These are phyloP conservation scores for Rhizopogon vulgaris DNA, from an alignment of 768 basidiomycete genomes.

Conservation along the genomic window DNA sequence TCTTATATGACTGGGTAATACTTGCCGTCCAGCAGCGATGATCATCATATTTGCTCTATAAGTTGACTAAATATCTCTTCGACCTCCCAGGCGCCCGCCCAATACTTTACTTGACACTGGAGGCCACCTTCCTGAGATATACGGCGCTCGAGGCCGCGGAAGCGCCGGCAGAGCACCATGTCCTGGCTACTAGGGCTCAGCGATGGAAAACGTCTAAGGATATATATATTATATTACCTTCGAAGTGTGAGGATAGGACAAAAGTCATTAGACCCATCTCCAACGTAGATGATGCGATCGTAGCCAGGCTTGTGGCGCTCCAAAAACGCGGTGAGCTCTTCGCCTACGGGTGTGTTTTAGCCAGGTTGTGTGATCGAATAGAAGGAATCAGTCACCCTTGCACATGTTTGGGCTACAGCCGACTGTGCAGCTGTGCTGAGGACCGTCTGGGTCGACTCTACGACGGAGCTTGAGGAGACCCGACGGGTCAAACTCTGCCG, in stretches of 20 bases:
- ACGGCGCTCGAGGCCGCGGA: slow-evolving; percentile 72
- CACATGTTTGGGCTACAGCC: slow-evolving; percentile 98
- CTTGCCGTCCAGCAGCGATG: neutral
- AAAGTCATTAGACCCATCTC: slow-evolving; percentile 94
- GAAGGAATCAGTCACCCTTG: slow-evolving; percentile 53
- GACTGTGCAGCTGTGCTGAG: slow-evolving; percentile 77
- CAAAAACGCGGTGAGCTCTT: slow-evolving; percentile 84
- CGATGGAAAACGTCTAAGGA: neutral
- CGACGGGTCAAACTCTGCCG: slow-evolving; percentile 70
- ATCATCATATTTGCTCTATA: neutral
- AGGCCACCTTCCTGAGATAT: slow-evolving; percentile 79
- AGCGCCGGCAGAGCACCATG: slow-evolving; percentile 69
- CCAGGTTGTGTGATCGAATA: neutral
- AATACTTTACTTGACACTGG: slow-evolving; percentile 69
- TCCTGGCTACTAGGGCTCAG: slow-evolving; percentile 58
- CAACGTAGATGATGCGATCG: slow-evolving; percentile 83
- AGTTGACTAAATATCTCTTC: slow-evolving; percentile 65
- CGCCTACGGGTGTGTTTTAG: slow-evolving; percentile 44
- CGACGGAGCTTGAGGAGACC: slow-evolving; percentile 73
- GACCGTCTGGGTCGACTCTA: slow-evolving; percentile 66
- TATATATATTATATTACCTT: slow-evolving; percentile 37
- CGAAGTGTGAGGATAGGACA: slow-evolving; percentile 83
- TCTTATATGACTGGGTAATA: neutral
- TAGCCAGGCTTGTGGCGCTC: slow-evolving; percentile 50
- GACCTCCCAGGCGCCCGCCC: slow-evolving; percentile 95